Evolutionary conservation across 1,284 basidiomycete genomes (phyloP).

Genomic region (Ceratobasidium sp.): DNA sequence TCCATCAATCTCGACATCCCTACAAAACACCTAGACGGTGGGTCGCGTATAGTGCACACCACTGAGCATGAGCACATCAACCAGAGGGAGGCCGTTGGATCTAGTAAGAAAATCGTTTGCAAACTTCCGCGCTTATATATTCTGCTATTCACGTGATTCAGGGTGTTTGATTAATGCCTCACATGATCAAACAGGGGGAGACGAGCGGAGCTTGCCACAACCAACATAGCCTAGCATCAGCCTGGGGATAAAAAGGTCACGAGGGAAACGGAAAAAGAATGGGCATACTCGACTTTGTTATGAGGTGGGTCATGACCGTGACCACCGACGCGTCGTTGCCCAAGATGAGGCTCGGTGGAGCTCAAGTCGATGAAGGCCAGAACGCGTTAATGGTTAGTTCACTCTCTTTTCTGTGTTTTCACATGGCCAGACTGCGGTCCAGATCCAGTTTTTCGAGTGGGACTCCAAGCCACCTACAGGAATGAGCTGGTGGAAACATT

Average conservation of each 20-base stretch:
- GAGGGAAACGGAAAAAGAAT: not conserved
- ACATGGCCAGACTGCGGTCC: not conserved
- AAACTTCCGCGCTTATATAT: slow-evolving; percentile 21
- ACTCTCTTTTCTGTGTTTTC: not conserved
- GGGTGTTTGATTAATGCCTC: not conserved
- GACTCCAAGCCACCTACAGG: slow-evolving; percentile 58
- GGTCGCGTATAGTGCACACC: slow-evolving; percentile 51
- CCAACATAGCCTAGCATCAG: slow-evolving; percentile 4
- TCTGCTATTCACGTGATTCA: slow-evolving; percentile 2
- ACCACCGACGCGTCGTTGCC: slow-evolving; percentile 15
- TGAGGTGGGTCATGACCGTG: slow-evolving; percentile 8
- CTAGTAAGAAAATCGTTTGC: not conserved
- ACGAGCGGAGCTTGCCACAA: not conserved
- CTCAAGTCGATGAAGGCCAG: slow-evolving; percentile 16
- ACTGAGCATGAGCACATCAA: slow-evolving; percentile 1
- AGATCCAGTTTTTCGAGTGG: slow-evolving; percentile 89
- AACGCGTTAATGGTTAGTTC: slow-evolving; percentile 22
- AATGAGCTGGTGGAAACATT: slow-evolving; percentile 85
- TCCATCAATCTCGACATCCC: slow-evolving; percentile 56
- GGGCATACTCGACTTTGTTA: slow-evolving; percentile 6
- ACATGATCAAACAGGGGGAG: not conserved
- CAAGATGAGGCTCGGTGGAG: slow-evolving; percentile 24
- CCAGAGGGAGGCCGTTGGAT: slow-evolving; percentile 24
- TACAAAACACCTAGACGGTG: not conserved
- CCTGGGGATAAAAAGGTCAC: not conserved